These are phyloP conservation scores for Mycena venus DNA, from an alignment of 768 basidiomycete genomes.

Conservation along the genomic window DNA sequence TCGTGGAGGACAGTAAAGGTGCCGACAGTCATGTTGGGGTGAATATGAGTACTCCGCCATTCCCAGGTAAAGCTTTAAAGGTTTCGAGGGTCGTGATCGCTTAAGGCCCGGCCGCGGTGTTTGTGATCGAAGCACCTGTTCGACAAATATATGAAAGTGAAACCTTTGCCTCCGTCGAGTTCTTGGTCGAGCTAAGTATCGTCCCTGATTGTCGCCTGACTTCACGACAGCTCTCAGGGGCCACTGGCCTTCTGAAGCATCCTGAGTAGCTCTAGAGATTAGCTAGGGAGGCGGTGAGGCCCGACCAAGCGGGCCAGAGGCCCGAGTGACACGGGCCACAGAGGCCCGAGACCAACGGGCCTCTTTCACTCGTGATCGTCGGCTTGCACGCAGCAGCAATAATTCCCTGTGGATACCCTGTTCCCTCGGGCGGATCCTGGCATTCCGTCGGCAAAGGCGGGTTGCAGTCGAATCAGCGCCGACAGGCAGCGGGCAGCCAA, in stretches of 20 bases:
- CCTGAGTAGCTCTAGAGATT: not conserved
- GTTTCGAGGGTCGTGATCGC: not conserved
- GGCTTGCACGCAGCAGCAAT: not conserved
- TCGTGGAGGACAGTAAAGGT: constrained; percentile 31
- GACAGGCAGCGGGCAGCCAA: too few species aligned
- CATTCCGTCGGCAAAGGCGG: not conserved
- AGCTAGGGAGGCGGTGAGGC: not conserved
- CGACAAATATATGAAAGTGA: constrained; percentile 2
- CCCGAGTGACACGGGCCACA: constrained; percentile 20
- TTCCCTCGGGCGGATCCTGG: not conserved
- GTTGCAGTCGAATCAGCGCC: too few species aligned
- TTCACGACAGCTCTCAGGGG: not conserved
- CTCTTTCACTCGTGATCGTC: not conserved
- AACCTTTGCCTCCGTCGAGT: constrained; percentile 6
- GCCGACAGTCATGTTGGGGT: constrained; percentile 24
- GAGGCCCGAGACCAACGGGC: constrained; percentile 27
- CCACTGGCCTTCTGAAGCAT: not conserved
- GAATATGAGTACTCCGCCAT: not conserved
- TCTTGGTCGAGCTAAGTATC: not conserved
- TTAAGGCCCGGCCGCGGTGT: constrained; percentile 1
- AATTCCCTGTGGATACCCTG: not conserved
- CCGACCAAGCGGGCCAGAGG: constrained; percentile 15
- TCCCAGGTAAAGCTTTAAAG: constrained; percentile 1
- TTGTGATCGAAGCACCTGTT: constrained; percentile 6
- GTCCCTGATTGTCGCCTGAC: not conserved